These are phyloP conservation scores for Sporothrix protearum DNA, from an alignment of 2,329 filamentous ascomycete genomes.

Conservation along the genomic window DNA sequence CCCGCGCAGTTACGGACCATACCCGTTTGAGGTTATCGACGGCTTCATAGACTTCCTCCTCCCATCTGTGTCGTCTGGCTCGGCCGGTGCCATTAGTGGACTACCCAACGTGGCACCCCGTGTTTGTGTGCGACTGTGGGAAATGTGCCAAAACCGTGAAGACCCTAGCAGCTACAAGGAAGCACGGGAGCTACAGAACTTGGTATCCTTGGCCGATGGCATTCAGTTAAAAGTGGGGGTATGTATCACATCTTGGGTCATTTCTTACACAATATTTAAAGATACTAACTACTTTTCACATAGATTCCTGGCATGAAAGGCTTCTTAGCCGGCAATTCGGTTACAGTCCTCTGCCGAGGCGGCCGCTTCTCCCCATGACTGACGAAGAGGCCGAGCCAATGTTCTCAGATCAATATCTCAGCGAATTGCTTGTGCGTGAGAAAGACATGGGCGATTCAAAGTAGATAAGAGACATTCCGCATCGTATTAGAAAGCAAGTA, in stretches of 20 bases:
- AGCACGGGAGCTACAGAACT: conserved; percentile 28
- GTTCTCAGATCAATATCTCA: conserved; percentile 22
- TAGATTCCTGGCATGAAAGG: conserved; percentile 31
- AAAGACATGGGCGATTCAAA: not conserved
- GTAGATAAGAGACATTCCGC: not conserved
- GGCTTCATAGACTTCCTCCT: conserved; percentile 34
- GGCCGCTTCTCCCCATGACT: conserved; percentile 29
- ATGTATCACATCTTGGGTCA: not conserved
- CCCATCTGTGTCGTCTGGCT: conserved; percentile 30
- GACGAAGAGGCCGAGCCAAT: conserved; percentile 25
- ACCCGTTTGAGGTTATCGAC: conserved; percentile 30
- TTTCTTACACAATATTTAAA: not conserved
- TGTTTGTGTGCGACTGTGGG: conserved; percentile 28
- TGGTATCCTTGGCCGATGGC: conserved; percentile 29
- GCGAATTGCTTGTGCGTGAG: conserved; percentile 21
- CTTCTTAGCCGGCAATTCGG: conserved; percentile 28
- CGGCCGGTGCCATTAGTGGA: conserved; percentile 25
- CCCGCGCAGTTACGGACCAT: conserved; percentile 18
- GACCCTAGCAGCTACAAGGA: conserved; percentile 19
- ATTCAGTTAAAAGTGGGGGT: conserved; percentile 29
- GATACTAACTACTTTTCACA: not conserved
- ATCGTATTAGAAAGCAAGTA: not conserved
- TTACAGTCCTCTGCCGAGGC: conserved; percentile 27
- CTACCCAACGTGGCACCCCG: conserved; percentile 25
- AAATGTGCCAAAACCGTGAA: conserved; percentile 20